Evolutionary conservation across 2,329 filamentous ascomycete species (phyloP), one percentile per base, ranked within the genome.

Genomic region (Apiospora saccharicola): DNA sequence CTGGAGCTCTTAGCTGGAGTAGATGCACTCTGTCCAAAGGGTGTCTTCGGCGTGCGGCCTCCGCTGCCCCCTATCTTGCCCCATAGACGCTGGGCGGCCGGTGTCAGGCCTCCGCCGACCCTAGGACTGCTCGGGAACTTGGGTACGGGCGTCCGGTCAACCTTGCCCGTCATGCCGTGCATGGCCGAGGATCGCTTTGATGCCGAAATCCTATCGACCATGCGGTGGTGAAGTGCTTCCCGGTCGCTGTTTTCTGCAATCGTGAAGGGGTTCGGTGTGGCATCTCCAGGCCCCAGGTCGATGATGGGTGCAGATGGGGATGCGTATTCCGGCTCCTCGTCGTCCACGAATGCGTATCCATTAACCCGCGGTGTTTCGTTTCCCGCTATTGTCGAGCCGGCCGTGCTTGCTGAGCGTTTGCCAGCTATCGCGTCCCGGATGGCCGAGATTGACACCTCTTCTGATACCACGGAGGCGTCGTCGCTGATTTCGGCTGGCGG

Each of bases 321-420:
- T 26, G 68, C 86, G 70, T 86, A 78, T 22, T 87, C 87, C 0
- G 89, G 88, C 53, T 89, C 87, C 68, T 93, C 93, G 72, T 97
- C 94, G 76, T 98, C 95, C 47, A 99, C 95, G 82, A 98, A 98
- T 0, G 94, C 90, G 81, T 98, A 99, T 1, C 96, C 96, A 75
- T 97, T 97, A 0, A 98, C 94, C 2, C 94, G 89, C 0, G 96
- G 96, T 0, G 96, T 98, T 81, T 97, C 95, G 72, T 87, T 88
- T 22, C 92, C 93, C 2, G 87, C 87, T 13, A 85, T 81, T 5
- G 82, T 85, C 7, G 89, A 89, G 75, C 94, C 91, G 16, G 90
- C 90, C 34, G 91, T 89, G 12, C 86, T 88, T 2, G 86, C 84
- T 12, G 90, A 88, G 5, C 92, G 90, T 10, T 86, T 90, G 13